Base-by-base conservation (phyloP, 2,329 filamentous ascomycete species). In the Monosporascus sp. region DNA sequence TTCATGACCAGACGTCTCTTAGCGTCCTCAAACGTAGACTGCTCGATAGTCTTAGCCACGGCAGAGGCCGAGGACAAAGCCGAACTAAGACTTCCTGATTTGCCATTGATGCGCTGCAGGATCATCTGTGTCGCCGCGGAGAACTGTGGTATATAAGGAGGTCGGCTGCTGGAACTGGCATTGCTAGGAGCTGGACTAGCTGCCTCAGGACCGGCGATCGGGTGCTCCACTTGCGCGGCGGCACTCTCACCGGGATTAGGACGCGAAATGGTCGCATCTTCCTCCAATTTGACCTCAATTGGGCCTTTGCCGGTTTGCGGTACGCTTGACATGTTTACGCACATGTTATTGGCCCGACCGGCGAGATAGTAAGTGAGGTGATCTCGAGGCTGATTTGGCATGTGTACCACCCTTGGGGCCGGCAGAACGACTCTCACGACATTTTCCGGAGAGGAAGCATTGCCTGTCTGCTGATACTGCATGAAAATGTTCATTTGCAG, bases 81-180 rank as follows among this genome's bases (percentile, higher is more conserved):
- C 0, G 68, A 68, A 20, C 63, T 68, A 3, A 73, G 58, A 50
- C 65, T 70, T 43, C 63, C 66, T 1, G 68, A 61, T 40, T 71
- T 68, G 24, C 64, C 67, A 37, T 66, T 69, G 24, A 74, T 69
- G 2, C 71, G 61, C 48, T 71, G 68, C 3, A 74, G 61, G 8
- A 74, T 74, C 70, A 74, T 68, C 56, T 73, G 68, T 0, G 72
- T 74, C 1, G 70, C 65, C 8, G 70, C 67, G 0, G 68, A 65
- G 56, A 69, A 69, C 41, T 68, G 66, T 2, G 65, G 65, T 14
- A 66, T 53, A 66, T 71, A 61, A 64, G 60, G 56, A 62, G 68
- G 52, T 53, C 60, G 56, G 65, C 66, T 46, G 41, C 61, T 38
- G 3, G 64, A 63, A 44, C 58, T 62, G 54, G 63, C 31, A 17